These are phyloP conservation scores for Croton setiger DNA, from an alignment of 441 rosid genomes.

Conservation along the genomic window DNA sequence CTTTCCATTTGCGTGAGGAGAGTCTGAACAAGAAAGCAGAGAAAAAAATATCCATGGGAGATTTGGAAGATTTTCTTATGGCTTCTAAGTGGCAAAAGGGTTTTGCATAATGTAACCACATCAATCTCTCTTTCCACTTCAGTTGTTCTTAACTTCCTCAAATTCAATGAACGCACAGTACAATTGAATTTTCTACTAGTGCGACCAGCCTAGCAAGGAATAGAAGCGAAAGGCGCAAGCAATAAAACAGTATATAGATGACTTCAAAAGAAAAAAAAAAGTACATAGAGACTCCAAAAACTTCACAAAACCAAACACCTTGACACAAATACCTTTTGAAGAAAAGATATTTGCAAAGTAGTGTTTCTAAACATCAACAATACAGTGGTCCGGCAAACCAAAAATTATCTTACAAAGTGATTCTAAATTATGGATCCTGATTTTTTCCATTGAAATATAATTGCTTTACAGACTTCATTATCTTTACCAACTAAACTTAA, in stretches of 20 bases:
- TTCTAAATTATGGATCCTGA: too few relatives aligned
- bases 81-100: conserved; percentile 31
- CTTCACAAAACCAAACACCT: background rate
- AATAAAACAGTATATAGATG: background rate
- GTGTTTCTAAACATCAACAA: background rate
- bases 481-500: too few relatives aligned
- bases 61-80: conserved; percentile 32
- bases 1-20: conserved; percentile 44
- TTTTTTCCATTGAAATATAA: too few relatives aligned
- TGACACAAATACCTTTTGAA: background rate
- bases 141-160: background rate
- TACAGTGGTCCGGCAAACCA: background rate
- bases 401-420: background rate
- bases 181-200: background rate
- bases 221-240: background rate
- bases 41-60: conserved; percentile 42
- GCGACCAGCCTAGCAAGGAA: conserved; percentile 2
- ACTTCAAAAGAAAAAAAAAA: too few relatives aligned
- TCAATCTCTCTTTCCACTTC: conserved; percentile 23
- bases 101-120: conserved; percentile 46
- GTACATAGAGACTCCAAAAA: background rate
- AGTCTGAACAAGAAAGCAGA: conserved; percentile 45
- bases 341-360: background rate
- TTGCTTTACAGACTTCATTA: too few relatives aligned
- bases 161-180: background rate